Evolutionary conservation across 106 monocot species (phyloP), one percentile per base, ranked within the genome.

Genomic region (Dioscorea zingiberensis): DNA sequence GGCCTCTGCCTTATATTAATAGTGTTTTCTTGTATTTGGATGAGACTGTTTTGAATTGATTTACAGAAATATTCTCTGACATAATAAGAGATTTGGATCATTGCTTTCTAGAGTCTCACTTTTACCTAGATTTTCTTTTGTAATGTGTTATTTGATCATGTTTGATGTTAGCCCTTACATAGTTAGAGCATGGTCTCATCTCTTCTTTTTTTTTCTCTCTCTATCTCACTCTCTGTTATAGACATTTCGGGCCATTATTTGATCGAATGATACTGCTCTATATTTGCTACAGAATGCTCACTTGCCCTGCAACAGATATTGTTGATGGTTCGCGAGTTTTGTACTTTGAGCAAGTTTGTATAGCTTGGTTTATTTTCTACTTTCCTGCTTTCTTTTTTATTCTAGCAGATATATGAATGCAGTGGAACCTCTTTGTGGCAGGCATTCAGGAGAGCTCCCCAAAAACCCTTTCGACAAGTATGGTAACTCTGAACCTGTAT

Each of bases 401-500:
- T 38, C 1, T 38, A 24, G 16, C 7, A 29, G 48, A 54, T 26
- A 7, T 27, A 44, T 4, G 23, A 54, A 15, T 11, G 12, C 15
- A 18, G 4, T 18, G 15, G 51, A 17, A 49, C 27, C 15, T 49
- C 27, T 19, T 69, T 54, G 46, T 82, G 21, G 28, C 72, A 95
- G 95, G 95, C 95, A 69, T 95, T 95, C 71, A 88, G 85, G 87
- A 95, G 95, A 85, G 83, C 83, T 62, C 91, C 87, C 48, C 74
- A 85, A n/a, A 95, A 88, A 65, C 95, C 95, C 25, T 95, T 91
- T 73, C 85, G 95, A 44, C 95, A 95, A 84, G 95, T 95, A 91
- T 72, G 76, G 15, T 71, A 64, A 49, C 61, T 76, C 58, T 44
- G 3, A 27, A 47, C 18, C 44, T 63, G 60, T 63, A 64, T 38